Base-by-base conservation (phyloP, 768 basidiomycete genomes). In the Strobilomyces dryophilus region DNA sequence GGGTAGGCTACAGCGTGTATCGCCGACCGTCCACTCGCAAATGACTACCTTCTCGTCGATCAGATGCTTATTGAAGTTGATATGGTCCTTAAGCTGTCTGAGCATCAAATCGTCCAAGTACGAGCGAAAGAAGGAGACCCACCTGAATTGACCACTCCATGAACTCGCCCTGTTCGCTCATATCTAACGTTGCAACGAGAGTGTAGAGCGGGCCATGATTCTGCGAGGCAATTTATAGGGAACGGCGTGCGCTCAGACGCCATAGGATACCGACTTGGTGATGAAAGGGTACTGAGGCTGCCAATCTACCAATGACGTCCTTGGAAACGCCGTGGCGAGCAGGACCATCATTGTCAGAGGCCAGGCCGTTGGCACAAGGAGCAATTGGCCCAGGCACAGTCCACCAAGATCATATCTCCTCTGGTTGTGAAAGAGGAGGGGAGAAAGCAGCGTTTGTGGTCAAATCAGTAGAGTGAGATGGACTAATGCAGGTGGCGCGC, bases 21-120 rank as follows among this genome's bases (percentile, higher is more conserved):
- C 46, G 1, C 49, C 18, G 34, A 34, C 8, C 0, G n/a, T 1
- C 62, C 62, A 63, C 0, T 32, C 31, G 8, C 62, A 63, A 6
- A 1, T 0, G 6, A 59, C 20, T 1, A 15, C 29, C 2, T 0
- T 32, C 31, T 59, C 52, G 2, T 51, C 53, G 6, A 64, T 43
- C 24, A 29, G 0, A 21, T 11, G 2, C 12, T n/a, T 36, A 8
- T 17, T 61, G 14, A 64, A 53, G 0, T 2, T 7, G 7, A 65
- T 12, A 24, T 14, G 27, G 1, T 55, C 26, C 58, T 61, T 50
- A 11, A 6, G 11, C 4, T 10, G 15, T 12, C 10, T 7, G 36
- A 26, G 24, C 12, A 8, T 44, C 26, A 10, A 52, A 18, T 27
- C 3, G 18, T 26, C 21, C 11, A 6, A 39, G 2, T 9, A 12